Evolutionary conservation across 2,329 filamentous ascomycete genomes (phyloP).

Genomic region (Pseudogymnoascus sp.): DNA sequence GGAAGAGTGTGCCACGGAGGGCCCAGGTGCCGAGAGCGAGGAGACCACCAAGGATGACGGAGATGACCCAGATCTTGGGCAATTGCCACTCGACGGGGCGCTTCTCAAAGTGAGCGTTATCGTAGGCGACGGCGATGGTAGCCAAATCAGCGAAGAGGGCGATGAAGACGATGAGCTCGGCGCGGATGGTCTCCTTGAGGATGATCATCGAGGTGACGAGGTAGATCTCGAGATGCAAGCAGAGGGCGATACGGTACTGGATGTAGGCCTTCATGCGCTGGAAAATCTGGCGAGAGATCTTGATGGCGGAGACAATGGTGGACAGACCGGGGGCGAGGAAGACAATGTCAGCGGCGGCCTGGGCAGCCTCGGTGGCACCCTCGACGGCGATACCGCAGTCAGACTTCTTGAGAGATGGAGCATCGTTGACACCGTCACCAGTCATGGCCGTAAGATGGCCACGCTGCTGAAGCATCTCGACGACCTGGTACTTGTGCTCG

Average conservation of each 20-base stretch:
- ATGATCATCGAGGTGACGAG: conserved; percentile 71
- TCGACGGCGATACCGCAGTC: conserved; percentile 93
- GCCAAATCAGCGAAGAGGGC: conserved; percentile 73
- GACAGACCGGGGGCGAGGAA: conserved; percentile 87
- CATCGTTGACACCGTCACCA: conserved; percentile 92
- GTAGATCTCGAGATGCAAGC: conserved; percentile 81
- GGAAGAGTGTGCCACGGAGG: conserved; percentile 61
- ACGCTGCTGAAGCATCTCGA: conserved; percentile 89
- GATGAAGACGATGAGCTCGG: conserved; percentile 69
- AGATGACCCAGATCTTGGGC: conserved; percentile 75
- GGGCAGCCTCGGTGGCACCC: conserved; percentile 82
- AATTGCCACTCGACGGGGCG: conserved; percentile 74
- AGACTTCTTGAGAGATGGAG: conserved; percentile 85
- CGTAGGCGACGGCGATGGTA: conserved; percentile 70
- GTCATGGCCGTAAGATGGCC: conserved; percentile 94
- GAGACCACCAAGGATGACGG: conserved; percentile 56
- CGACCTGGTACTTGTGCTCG: conserved; percentile 91
- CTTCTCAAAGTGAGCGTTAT: conserved; percentile 68
- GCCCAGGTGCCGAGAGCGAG: conserved; percentile 67
- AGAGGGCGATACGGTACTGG: conserved; percentile 88
- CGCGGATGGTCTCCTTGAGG: conserved; percentile 66
- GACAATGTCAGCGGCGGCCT: conserved; percentile 86
- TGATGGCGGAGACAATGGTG: conserved; percentile 85
- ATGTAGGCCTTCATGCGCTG: conserved; percentile 97
- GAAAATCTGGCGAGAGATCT: conserved; percentile 92